Evolutionary conservation across 768 basidiomycete genomes (phyloP).

Genomic region (Leccinum ochraceum): DNA sequence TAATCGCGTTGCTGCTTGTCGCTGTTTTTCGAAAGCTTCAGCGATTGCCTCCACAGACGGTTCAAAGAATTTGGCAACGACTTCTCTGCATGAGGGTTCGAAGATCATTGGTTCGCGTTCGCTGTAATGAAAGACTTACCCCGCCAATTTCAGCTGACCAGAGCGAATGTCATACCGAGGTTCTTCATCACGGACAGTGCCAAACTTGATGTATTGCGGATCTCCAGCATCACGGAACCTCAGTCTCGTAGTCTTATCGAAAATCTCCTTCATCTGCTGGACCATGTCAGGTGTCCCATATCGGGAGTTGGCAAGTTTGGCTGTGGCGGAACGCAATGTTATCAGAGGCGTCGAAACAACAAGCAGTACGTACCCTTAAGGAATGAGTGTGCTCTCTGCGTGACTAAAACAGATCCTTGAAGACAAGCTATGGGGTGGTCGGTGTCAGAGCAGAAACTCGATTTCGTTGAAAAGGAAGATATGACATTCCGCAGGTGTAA

Average conservation of each 20-base stretch:
- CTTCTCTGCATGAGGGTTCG: conserved; percentile 22
- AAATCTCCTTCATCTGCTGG: conserved; percentile 32
- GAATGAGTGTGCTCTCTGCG: conserved; percentile 27
- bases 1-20: conserved; percentile 16
- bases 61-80: conserved; percentile 43
- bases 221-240: conserved; percentile 39
- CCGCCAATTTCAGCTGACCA: conserved; percentile 39
- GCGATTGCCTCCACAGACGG: conserved; percentile 40
- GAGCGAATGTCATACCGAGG: conserved; percentile 32
- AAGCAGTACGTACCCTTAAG: conserved; percentile 25
- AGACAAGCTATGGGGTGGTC: conserved; percentile 36
- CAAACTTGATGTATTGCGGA: conserved; percentile 42
- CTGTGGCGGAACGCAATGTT: conserved; percentile 13
- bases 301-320: conserved; percentile 30
- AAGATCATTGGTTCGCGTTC: background rate
- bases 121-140: conserved; percentile 25
- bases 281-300: conserved; percentile 34
- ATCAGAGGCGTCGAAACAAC: background rate
- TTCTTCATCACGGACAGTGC: conserved; percentile 37
- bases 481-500: conserved; percentile 34
- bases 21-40: conserved; percentile 35
- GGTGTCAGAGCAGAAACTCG: background rate
- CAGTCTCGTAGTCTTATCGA: conserved; percentile 39
- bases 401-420: conserved; percentile 42
- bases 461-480: background rate